Base-by-base conservation (phyloP, 805 yeast genomes). In the Phaffomyces opuntiae region DNA sequence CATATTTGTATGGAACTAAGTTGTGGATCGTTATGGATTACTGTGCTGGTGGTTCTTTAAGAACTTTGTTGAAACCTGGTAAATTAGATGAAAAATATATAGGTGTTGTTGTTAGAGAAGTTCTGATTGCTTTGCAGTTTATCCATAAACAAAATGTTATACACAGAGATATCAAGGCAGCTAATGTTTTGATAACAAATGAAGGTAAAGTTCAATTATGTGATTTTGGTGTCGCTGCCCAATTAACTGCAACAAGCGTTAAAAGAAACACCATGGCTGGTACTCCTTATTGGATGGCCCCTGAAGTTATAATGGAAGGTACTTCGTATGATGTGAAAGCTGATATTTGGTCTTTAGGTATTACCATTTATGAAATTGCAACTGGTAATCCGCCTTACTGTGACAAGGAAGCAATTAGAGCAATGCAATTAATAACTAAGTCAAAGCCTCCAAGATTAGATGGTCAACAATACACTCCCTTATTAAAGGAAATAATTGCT, bases 211-310 rank as follows among this genome's bases (percentile, higher is more conserved):
- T 95, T 5, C 87, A 87, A 59, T 74, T 93, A 39, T 91, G 98
- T 72, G 99, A 93, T 64, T 93, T 93, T 66, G 99, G 99, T 31
- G 99, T 95, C 21, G 99, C 99, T 1, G 97, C 97, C 2, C 91
- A 88, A 61, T 69, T 90, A 38, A 79, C 95, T 3, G 74, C 90
- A 34, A 75, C 82, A 35, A 78, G 81, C 17, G 63, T 82, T 39
- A 87, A 89, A 61, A 73, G 99, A 55, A 86, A 91, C 33, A 93
- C 99, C 0, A 89, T 95, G 79, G 98, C 96, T 0, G 95, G 95
- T 8, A 86, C 95, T 0, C 95, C 95, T 0, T 93, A 89, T 61
- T 93, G 99, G 99, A 93, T 93, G 99, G 97, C 99, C 0, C 99
- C 99, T 0, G 99, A 91, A 63, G 99, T 91, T 31, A 91, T 91